Percentiles rank a stretch among this genome's conserved stretches.
Conservation (phyloP, 805 yeast genomes). For the Saturnispora quitensis region DNA sequence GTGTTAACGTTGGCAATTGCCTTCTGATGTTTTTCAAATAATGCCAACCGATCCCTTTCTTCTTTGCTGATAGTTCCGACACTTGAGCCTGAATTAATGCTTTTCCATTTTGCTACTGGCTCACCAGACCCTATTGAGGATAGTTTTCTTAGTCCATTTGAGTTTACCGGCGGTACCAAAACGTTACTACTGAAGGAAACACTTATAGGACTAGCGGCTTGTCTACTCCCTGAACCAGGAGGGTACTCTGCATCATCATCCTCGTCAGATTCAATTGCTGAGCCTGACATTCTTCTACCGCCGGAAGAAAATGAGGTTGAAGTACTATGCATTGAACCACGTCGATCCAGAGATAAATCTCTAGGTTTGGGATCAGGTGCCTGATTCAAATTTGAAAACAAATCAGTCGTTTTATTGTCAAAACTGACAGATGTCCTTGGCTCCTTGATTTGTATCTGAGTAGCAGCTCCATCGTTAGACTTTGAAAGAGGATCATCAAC, state of each 20-base stretch:
- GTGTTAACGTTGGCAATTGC: slow-evolving; percentile 22
- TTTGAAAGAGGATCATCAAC: not conserved
- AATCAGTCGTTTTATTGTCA: not conserved
- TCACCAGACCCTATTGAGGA: not conserved
- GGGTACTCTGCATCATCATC: not conserved
- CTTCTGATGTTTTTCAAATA: slow-evolving; percentile 25
- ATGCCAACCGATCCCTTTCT: slow-evolving; percentile 14
- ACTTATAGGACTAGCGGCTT: not conserved
- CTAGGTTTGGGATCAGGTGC: slow-evolving; percentile 8
- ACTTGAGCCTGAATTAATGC: slow-evolving; percentile 3
- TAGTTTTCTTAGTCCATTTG: not conserved
- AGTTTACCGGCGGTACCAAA: not conserved
- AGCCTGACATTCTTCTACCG: not conserved
- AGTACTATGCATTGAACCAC: slow-evolving; percentile 5
- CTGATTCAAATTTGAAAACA: slow-evolving; percentile 2
- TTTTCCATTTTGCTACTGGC: slow-evolving; percentile 3
- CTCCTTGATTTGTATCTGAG: slow-evolving; percentile 6
- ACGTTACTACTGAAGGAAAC: not conserved
- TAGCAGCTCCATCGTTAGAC: not conserved
- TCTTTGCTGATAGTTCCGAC: not conserved
- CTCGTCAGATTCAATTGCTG: slow-evolving; percentile 4
- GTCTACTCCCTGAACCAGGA: not conserved
- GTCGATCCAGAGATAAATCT: not conserved
- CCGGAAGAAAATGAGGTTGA: slow-evolving; percentile 5
- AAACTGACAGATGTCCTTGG: not conserved